Percentiles rank a stretch among this genome's conserved stretches.
These are phyloP conservation scores for Phytopythium cucurbitacearum DNA, from an alignment of 352 stramenopile species.

Conservation along the genomic window DNA sequence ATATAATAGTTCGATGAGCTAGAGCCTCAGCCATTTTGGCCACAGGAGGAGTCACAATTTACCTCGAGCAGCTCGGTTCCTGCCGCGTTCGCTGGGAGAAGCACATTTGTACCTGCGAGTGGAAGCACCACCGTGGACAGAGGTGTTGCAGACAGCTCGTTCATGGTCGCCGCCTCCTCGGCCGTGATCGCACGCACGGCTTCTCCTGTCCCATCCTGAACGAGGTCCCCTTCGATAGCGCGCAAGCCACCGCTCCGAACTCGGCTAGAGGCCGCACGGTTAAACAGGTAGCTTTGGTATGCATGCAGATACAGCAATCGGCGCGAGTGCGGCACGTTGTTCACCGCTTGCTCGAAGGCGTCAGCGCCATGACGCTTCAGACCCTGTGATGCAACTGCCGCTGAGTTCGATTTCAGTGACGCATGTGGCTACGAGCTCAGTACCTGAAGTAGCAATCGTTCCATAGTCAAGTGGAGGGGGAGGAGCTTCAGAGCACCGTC, in stretches of 20 bases:
- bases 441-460: slow-evolving; percentile 58
- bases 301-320: slow-evolving; percentile 73
- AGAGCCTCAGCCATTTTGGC: too few species aligned
- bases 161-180: slow-evolving; percentile 36
- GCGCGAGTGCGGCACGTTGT: slow-evolving; percentile 46
- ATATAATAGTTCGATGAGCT: too few species aligned
- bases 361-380: slow-evolving; percentile 53
- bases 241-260: slow-evolving; percentile 29
- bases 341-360: slow-evolving; percentile 51
- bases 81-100: slow-evolving; percentile 37
- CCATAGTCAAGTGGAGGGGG: slow-evolving; percentile 32
- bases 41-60: too few species aligned
- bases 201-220: slow-evolving; percentile 14
- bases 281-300: slow-evolving; percentile 80
- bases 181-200: slow-evolving; percentile 27
- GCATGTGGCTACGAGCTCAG: neutral
- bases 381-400: slow-evolving; percentile 10
- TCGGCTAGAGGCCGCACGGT: slow-evolving; percentile 49
- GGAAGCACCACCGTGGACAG: slow-evolving; percentile 47
- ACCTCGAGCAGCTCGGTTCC: neutral
- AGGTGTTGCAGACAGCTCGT: slow-evolving; percentile 16
- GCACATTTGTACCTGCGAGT: slow-evolving; percentile 49
- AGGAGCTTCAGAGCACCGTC: slow-evolving; percentile 55
- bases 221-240: slow-evolving; percentile 55
- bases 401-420: neutral